These are phyloP conservation scores for Tubosaeta sp. DNA, from an alignment of 768 basidiomycete species.

Conservation along the genomic window DNA sequence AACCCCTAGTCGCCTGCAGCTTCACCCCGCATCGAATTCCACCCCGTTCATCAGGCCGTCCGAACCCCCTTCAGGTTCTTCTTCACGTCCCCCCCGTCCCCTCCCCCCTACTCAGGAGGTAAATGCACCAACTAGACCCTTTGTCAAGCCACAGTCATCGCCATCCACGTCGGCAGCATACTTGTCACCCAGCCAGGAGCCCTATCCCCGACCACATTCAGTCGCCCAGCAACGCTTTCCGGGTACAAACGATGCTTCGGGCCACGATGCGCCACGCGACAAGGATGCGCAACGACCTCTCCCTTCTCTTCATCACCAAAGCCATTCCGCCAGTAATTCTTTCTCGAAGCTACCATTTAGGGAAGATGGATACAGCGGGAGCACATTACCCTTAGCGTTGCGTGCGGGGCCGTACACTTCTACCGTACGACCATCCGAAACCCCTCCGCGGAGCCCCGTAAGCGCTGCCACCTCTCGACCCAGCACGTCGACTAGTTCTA, in stretches of 20 bases:
- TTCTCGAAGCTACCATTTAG: slow-evolving; percentile 30
- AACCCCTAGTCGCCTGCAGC: slow-evolving; percentile 29
- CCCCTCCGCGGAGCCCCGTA: slow-evolving; percentile 62
- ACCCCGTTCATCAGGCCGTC: slow-evolving; percentile 11
- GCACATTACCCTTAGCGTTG: slow-evolving; percentile 21
- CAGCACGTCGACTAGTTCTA: slow-evolving; percentile 31
- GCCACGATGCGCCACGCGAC: slow-evolving; percentile 24
- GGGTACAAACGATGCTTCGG: slow-evolving; percentile 10
- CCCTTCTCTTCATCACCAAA: slow-evolving; percentile 22
- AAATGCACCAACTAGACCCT: slow-evolving; percentile 15
- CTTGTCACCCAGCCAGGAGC: slow-evolving; percentile 49
- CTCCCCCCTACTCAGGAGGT: slow-evolving; percentile 29
- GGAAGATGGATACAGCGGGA: slow-evolving; percentile 27
- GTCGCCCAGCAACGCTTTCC: slow-evolving; percentile 38
- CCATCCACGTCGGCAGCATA: slow-evolving; percentile 21
- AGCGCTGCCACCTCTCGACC: slow-evolving; percentile 46
- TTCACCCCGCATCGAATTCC: slow-evolving; percentile 20
- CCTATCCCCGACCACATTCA: slow-evolving; percentile 60
- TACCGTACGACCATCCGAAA: slow-evolving; percentile 35
- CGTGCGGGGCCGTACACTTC: slow-evolving; percentile 26
- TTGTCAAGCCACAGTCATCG: slow-evolving; percentile 24
- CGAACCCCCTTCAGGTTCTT: slow-evolving; percentile 15
- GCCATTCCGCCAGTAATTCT: slow-evolving; percentile 24
- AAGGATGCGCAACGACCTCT: slow-evolving; percentile 27
- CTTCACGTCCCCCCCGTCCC: slow-evolving; percentile 25